A percentile compares a stretch with the other conserved stretches of the same genome.
These are phyloP conservation scores for Fragaria ananassa DNA, from an alignment of 306 rosid genomes.

Conservation along the genomic window DNA sequence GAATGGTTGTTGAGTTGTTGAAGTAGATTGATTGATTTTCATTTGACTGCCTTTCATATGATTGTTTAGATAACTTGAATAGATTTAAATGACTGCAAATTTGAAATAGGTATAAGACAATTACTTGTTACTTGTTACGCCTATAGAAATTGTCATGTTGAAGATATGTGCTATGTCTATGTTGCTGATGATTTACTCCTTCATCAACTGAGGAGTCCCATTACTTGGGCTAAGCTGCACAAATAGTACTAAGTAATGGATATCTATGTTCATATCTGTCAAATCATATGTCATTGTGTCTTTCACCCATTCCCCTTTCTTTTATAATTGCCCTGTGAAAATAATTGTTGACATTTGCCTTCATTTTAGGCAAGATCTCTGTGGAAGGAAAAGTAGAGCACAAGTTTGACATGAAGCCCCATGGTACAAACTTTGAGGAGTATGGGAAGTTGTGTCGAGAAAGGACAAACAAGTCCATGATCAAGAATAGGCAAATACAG, in stretches of 20 bases:
- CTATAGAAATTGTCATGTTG: neutral
- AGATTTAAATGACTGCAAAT: neutral
- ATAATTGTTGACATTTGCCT: conserved; percentile 10
- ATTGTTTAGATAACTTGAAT: neutral
- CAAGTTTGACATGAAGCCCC: conserved; percentile 98
- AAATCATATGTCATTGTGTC: neutral
- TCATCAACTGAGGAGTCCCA: neutral
- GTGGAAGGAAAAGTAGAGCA: conserved; percentile 96
- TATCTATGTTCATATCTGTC: neutral
- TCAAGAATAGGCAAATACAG: conserved; percentile 83
- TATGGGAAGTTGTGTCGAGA: conserved; percentile 93
- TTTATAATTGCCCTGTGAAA: conserved; percentile 1
- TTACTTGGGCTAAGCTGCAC: neutral
- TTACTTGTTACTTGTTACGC: neutral
- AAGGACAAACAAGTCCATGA: conserved; percentile 85
- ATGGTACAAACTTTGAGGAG: conserved; percentile 76
- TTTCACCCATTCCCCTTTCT: neutral
- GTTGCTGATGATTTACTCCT: neutral
- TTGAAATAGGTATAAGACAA: neutral
- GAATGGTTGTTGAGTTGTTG: neutral
- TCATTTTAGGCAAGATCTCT: conserved; percentile 61
- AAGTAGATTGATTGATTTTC: neutral
- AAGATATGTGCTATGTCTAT: neutral
- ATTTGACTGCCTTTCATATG: neutral
- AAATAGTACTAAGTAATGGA: neutral